phyloP scores from a whole-genome alignment of 768 basidiomycete genomes.

The Leucosporidium creatinivorum region DNA sequence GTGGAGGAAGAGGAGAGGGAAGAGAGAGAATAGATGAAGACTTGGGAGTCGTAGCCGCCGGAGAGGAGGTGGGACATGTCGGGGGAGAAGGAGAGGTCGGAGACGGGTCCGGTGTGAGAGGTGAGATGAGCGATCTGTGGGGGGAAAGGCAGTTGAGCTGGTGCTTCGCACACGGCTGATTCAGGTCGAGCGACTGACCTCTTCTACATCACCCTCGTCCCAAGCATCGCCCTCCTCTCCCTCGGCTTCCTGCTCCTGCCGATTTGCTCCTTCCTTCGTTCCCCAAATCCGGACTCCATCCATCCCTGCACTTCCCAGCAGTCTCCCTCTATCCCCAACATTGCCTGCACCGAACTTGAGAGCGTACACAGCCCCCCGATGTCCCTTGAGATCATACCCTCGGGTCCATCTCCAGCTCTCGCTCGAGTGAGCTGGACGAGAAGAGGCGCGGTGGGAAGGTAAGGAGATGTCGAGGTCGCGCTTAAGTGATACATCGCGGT shows the following conservation, averaged over 20 bases:
- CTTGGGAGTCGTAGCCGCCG: constrained; percentile 7
- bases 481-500: not conserved
- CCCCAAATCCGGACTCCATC: constrained; percentile 6
- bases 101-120: constrained; percentile 2
- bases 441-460: not conserved
- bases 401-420: constrained; percentile 5
- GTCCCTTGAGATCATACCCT: constrained; percentile 9
- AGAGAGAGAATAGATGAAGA: not conserved
- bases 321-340: not conserved
- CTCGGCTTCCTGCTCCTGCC: not conserved
- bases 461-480: constrained; percentile 7
- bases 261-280: not conserved
- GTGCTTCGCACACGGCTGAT: not conserved
- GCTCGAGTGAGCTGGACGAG: not conserved
- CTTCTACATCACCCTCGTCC: constrained; percentile 8
- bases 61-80: not conserved
- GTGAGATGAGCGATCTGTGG: constrained; percentile 4
- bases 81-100: constrained; percentile 3
- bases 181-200: not conserved
- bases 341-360: not conserved
- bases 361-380: constrained; percentile 5
- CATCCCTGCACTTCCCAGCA: constrained; percentile 2
- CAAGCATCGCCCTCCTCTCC: constrained; percentile 1
- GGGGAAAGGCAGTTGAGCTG: not conserved
- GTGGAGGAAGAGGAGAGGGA: not conserved